phyloP scores from a whole-genome alignment of 1,139 yeast genomes.

The Suhomyces ambrosiae region DNA sequence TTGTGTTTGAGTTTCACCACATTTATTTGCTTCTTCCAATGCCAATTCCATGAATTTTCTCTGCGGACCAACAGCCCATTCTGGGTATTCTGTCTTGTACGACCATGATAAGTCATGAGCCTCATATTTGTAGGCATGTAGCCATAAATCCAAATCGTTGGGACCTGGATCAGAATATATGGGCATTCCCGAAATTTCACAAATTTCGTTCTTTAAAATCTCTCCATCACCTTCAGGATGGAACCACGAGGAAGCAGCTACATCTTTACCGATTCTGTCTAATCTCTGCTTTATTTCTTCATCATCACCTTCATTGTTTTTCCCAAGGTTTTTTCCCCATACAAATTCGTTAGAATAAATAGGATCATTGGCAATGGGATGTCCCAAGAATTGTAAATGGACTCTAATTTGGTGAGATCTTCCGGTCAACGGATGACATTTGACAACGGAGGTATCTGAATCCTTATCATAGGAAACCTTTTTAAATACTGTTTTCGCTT shows the following conservation, averaged over 20 bases:
- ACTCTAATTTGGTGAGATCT: constrained; percentile 95
- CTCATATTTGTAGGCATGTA: constrained; percentile 82
- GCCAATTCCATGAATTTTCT: constrained; percentile 64
- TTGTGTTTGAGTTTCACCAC: constrained; percentile 83
- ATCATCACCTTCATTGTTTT: constrained; percentile 51
- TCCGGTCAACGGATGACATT: constrained; percentile 86
- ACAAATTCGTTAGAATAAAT: constrained; percentile 65
- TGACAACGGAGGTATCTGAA: constrained; percentile 65
- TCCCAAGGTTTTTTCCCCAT: constrained; percentile 72
- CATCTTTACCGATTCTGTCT: constrained; percentile 67
- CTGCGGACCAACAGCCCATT: constrained; percentile 76
- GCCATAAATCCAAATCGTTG: constrained; percentile 82
- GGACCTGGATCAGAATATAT: constrained; percentile 87
- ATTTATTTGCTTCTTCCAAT: constrained; percentile 72
- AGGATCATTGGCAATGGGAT: constrained; percentile 95
- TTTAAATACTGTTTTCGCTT: constrained; percentile 55
- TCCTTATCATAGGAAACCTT: constrained; percentile 63
- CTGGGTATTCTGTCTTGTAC: constrained; percentile 78
- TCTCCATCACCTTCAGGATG: constrained; percentile 64
- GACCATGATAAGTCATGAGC: constrained; percentile 66
- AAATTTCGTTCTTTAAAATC: constrained; percentile 53
- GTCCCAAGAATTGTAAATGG: constrained; percentile 83
- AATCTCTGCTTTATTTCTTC: constrained; percentile 49
- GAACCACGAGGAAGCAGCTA: constrained; percentile 69
- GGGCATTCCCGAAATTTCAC: constrained; percentile 71